Conservation (phyloP, 345 rosid species). For the Rhizophora mangle region DNA sequence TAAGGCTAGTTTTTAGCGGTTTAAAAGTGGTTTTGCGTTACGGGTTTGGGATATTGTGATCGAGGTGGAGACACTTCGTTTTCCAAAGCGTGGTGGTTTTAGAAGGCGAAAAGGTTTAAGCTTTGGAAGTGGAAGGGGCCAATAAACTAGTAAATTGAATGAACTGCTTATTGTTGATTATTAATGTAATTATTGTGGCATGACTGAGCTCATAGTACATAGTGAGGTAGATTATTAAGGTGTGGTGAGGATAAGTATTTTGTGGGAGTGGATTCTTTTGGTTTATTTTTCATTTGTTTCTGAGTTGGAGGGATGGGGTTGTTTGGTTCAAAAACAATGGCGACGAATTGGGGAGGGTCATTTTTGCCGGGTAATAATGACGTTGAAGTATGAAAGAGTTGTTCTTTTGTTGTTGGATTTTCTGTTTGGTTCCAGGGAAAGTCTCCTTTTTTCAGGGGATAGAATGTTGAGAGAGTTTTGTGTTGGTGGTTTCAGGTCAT, state of each 20-base stretch:
- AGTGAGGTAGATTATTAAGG: conserved; percentile 10
- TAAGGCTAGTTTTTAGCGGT: conserved; percentile 34
- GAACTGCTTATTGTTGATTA: conserved; percentile 1
- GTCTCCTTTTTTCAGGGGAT: not conserved
- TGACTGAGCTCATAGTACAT: not conserved
- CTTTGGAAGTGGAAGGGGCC: not conserved
- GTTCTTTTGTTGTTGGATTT: not conserved
- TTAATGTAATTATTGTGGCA: conserved; percentile 14
- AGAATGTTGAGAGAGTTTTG: conserved; percentile 10
- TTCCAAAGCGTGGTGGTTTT: conserved; percentile 7
- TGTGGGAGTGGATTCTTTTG: conserved; percentile 2
- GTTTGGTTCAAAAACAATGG: conserved; percentile 27
- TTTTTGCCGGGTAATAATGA: conserved; percentile 31
- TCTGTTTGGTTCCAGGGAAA: conserved; percentile 13
- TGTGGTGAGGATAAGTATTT: not conserved
- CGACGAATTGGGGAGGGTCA: conserved; percentile 51
- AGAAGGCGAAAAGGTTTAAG: conserved; percentile 16
- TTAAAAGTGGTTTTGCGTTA: conserved; percentile 34
- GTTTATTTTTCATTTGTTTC: not conserved
- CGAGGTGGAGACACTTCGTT: conserved; percentile 5
- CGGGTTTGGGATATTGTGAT: conserved; percentile 35
- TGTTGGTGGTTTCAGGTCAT: conserved; percentile 29
- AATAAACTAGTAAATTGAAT: not conserved
- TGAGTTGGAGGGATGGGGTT: conserved; percentile 1
- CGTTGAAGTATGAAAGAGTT: conserved; percentile 20